phyloP scores from a whole-genome alignment of 306 rosid species.

The Castanea crenata region DNA sequence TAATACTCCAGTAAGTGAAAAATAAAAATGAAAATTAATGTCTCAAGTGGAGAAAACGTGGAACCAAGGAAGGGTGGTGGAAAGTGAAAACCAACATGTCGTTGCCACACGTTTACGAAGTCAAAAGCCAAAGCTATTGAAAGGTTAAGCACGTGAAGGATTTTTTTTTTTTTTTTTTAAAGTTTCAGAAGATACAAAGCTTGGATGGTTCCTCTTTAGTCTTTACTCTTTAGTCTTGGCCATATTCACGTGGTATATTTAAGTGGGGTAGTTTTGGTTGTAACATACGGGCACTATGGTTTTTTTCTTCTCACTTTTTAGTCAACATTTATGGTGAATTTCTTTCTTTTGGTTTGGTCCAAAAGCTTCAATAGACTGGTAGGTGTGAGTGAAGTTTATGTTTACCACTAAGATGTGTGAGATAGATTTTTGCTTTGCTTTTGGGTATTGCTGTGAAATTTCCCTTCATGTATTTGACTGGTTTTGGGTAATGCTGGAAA shows the following conservation, averaged over 20 bases:
- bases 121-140: constrained; percentile 22
- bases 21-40: background rate
- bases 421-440: background rate
- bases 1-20: background rate
- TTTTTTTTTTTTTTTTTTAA: background rate
- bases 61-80: constrained; percentile 22
- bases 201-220: constrained; percentile 23
- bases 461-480: background rate
- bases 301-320: background rate
- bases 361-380: background rate
- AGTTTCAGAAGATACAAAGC: background rate
- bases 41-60: constrained; percentile 36
- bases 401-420: background rate
- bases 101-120: constrained; percentile 17
- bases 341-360: constrained; percentile 8
- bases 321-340: constrained; percentile 5
- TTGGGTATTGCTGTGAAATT: constrained; percentile 20
- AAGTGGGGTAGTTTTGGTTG: background rate
- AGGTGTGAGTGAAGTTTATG: background rate
- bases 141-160: constrained; percentile 24
- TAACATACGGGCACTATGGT: too few species aligned
- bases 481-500: background rate
- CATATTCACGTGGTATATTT: background rate
- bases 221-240: too few species aligned
- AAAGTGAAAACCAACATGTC: constrained; percentile 25